Evolutionary conservation across 306 rosid genomes (phyloP).

Genomic region (Casuarina equisetifolia): DNA sequence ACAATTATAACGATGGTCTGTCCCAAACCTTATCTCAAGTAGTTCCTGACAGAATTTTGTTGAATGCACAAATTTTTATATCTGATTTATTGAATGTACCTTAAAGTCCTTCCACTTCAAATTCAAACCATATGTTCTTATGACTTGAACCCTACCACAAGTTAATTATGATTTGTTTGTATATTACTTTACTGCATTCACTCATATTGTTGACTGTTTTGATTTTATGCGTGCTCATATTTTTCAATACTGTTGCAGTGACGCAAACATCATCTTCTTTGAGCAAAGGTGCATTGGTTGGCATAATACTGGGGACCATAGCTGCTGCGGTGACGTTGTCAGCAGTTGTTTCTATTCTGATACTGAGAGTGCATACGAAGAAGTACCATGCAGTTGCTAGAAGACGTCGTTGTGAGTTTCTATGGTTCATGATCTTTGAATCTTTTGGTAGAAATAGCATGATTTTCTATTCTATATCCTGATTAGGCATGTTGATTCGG

Average conservation of each 20-base stretch:
- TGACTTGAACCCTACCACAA: background rate
- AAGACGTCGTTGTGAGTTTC: constrained; percentile 1
- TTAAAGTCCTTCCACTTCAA: background rate
- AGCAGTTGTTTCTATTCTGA: constrained; percentile 1
- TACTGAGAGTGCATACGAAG: background rate
- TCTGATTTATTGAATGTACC: background rate
- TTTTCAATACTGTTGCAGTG: background rate
- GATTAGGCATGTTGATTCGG: background rate
- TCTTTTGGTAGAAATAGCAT: background rate
- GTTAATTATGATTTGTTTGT: background rate
- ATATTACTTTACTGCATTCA: background rate
- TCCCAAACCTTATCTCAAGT: constrained; percentile 35
- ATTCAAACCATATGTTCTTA: background rate
- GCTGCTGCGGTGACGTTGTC: background rate
- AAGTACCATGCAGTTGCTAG: background rate
- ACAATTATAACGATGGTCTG: constrained; percentile 55
- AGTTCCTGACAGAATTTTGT: constrained; percentile 22
- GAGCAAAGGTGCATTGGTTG: constrained; percentile 8
- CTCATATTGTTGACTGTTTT: background rate
- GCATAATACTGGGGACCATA: constrained; percentile 6
- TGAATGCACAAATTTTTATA: constrained; percentile 8
- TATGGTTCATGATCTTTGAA: background rate
- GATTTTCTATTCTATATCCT: constrained; percentile 2
- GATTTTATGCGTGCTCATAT: background rate
- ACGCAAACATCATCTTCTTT: background rate